Percentiles rank a stretch among this genome's conserved stretches.
Conservation (phyloP, 2,329 filamentous ascomycete genomes). For the Penicillium sp. region DNA sequence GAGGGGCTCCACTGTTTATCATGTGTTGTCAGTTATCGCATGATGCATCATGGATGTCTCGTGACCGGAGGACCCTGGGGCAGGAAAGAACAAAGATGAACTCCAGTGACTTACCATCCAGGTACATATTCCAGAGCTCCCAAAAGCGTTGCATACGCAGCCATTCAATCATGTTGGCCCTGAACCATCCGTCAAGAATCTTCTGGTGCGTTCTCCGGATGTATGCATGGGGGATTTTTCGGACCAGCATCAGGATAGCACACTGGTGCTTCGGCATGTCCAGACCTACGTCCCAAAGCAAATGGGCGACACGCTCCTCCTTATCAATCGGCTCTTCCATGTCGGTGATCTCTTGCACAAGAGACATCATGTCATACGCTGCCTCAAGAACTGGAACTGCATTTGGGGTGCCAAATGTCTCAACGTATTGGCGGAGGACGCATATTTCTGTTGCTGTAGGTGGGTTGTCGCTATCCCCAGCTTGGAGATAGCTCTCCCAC, state of each 20-base stretch:
- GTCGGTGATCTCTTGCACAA: neutral
- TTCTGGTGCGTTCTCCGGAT: neutral
- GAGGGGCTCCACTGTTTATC: too few species aligned
- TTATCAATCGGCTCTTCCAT: neutral
- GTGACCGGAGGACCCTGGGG: too few species aligned
- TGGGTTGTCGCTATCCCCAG: neutral
- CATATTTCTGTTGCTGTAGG: neutral
- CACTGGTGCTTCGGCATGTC: neutral
- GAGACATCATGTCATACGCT: neutral
- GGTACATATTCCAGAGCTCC: too few species aligned
- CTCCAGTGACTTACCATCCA: too few species aligned
- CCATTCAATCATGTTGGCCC: neutral
- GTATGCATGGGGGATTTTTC: neutral
- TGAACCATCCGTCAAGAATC: neutral
- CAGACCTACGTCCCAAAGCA: neutral
- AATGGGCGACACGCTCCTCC: neutral
- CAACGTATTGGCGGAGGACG: neutral
- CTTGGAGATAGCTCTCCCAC: too few species aligned
- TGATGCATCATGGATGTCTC: too few species aligned
- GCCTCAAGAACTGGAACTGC: neutral
- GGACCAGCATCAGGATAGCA: neutral
- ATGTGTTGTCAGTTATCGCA: too few species aligned
- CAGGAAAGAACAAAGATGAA: too few species aligned
- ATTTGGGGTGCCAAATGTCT: neutral
- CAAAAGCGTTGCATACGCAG: too few species aligned